Evolutionary conservation across 495 filamentous ascomycete genomes (phyloP).

Genomic region (Penicillium angulare): DNA sequence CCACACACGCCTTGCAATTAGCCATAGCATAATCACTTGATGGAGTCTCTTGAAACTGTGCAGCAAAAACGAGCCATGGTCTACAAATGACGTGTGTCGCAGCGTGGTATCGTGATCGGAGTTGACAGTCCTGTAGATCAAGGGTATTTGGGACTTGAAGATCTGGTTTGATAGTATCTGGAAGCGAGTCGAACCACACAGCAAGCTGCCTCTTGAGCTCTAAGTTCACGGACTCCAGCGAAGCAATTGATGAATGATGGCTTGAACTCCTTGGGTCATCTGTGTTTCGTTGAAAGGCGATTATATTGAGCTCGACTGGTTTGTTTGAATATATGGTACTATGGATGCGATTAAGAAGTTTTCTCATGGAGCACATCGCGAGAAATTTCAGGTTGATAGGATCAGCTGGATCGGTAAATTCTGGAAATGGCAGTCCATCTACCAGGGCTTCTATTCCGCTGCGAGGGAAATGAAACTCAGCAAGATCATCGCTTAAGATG

Average conservation of each 20-base stretch:
- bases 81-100: constrained; percentile 20
- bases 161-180: constrained; percentile 11
- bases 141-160: constrained; percentile 3
- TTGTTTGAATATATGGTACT: constrained; percentile 14
- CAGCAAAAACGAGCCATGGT: constrained; percentile 16
- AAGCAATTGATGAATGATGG: constrained; percentile 9
- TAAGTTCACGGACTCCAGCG: constrained; percentile 12
- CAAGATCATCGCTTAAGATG: constrained; percentile 17
- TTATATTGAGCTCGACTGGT: constrained; percentile 2
- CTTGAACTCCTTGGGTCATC: not conserved
- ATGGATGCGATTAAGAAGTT: constrained; percentile 19
- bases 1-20: constrained; percentile 17
- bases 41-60: constrained; percentile 2
- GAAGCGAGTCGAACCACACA: constrained; percentile 13
- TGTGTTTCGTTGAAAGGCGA: not conserved
- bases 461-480: constrained; percentile 20
- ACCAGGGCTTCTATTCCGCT: constrained; percentile 18
- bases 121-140: constrained; percentile 12
- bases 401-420: constrained; percentile 7
- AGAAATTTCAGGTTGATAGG: constrained; percentile 12
- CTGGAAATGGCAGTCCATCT: constrained; percentile 11
- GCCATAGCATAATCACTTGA: constrained; percentile 8
- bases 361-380: constrained; percentile 22
- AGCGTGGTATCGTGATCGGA: constrained; percentile 18
- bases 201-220: constrained; percentile 17